These are phyloP conservation scores for Cinchona pubescens DNA, from an alignment of 257 asterid genomes.

Conservation along the genomic window DNA sequence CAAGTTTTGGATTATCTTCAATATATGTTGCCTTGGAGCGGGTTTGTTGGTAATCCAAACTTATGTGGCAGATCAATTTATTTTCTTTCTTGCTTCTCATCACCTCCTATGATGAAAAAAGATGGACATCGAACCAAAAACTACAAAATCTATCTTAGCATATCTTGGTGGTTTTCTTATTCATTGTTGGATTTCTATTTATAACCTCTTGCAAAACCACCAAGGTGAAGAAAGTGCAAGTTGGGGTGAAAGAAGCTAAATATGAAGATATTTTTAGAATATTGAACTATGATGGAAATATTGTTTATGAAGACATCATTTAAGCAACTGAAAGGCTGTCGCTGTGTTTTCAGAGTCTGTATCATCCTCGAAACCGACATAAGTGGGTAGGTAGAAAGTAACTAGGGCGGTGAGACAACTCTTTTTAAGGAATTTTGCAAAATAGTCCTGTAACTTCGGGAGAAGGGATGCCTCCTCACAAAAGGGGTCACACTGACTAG, in stretches of 20 bases:
- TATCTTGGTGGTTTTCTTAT: neutral
- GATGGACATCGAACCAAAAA: neutral
- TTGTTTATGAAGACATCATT: slow-evolving; percentile 1
- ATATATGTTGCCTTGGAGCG: neutral
- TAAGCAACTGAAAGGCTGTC: neutral
- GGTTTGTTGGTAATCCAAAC: neutral
- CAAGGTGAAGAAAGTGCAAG: neutral
- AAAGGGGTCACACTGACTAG: too few relatives aligned
- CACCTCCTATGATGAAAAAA: neutral
- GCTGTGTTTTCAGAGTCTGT: too few relatives aligned
- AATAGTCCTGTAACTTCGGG: too few relatives aligned
- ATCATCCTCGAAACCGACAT: too few relatives aligned
- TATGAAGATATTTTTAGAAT: slow-evolving; percentile 3
- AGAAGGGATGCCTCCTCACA: too few relatives aligned
- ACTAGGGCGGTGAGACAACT: too few relatives aligned
- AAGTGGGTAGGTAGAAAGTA: too few relatives aligned
- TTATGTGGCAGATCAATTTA: neutral
- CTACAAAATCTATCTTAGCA: neutral
- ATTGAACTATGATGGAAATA: slow-evolving; percentile 8
- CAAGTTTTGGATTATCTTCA: neutral
- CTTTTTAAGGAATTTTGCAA: too few relatives aligned
- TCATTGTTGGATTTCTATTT: neutral
- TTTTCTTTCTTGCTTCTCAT: neutral
- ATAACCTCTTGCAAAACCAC: neutral
- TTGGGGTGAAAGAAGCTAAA: neutral